A percentile compares a stretch with the other conserved stretches of the same genome.
Evolutionary conservation across 108 stramenopile species (phyloP).

Genomic region (Nannochloropsis oceanica): DNA sequence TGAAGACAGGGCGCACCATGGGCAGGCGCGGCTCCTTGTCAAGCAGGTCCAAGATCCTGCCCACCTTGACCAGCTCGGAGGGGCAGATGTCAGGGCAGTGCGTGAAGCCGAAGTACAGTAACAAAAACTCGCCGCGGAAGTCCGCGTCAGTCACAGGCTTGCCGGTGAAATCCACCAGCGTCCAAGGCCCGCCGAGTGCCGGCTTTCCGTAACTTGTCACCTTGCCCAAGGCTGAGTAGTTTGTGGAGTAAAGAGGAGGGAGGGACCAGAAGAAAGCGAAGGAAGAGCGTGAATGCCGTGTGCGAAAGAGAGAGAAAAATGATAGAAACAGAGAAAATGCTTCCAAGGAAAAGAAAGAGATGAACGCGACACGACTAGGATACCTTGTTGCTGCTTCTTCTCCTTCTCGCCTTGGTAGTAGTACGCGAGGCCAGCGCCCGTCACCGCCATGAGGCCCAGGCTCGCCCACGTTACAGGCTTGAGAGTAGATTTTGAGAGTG

Average conservation of each 20-base stretch:
- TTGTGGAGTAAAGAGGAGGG: neutral
- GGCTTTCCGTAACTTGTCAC: slow-evolving; percentile 41
- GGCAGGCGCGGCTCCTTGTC: slow-evolving; percentile 43
- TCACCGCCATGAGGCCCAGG: slow-evolving; percentile 33
- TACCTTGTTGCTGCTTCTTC: slow-evolving; percentile 18
- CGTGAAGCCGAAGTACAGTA: slow-evolving; percentile 98
- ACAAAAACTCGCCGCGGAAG: slow-evolving; percentile 25
- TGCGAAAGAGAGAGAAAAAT: neutral
- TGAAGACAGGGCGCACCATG: slow-evolving; percentile 65
- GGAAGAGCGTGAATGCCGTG: neutral
- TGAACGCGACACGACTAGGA: neutral
- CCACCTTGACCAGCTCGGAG: slow-evolving; percentile 94
- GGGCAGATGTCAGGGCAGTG: slow-evolving; percentile 99
- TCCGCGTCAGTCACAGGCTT: slow-evolving; percentile 44
- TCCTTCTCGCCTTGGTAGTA: slow-evolving; percentile 37
- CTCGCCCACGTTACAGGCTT: slow-evolving; percentile 30
- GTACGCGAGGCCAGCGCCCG: neutral
- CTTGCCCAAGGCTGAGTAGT: neutral
- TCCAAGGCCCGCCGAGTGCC: slow-evolving; percentile 43
- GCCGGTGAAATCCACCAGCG: slow-evolving; percentile 44
- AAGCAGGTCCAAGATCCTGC: slow-evolving; percentile 71
- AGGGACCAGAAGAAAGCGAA: neutral
- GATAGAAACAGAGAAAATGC: no score
- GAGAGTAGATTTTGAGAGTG: neutral
- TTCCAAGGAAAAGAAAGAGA: neutral